Percentiles rank a stretch among this genome's conserved stretches.
Evolutionary conservation across 2,329 filamentous ascomycete genomes (phyloP).

Genomic region (Penicillium sp.): DNA sequence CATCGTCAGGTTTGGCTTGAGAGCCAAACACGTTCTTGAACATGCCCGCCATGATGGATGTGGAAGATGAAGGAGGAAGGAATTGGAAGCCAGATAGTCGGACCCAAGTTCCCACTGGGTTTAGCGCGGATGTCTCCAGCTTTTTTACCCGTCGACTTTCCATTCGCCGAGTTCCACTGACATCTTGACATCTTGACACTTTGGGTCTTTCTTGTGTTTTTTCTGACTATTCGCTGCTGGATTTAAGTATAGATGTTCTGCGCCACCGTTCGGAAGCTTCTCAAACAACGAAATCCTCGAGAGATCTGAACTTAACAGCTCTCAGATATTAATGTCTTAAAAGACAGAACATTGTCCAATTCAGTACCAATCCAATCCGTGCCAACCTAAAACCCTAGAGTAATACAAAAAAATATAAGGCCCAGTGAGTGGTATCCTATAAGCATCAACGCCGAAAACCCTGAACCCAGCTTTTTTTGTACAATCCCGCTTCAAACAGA

Average conservation of each 20-base stretch:
- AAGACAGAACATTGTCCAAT: background rate
- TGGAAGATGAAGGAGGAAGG: conserved; percentile 28
- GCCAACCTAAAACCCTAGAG: conserved; percentile 17
- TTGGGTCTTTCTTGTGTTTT: background rate
- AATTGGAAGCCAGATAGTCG: conserved; percentile 19
- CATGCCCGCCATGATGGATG: conserved; percentile 38
- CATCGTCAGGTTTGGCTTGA: conserved; percentile 38
- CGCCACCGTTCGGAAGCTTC: too few species aligned
- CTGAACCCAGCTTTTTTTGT: conserved; percentile 24
- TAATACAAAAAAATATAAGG: background rate
- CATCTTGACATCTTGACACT: background rate
- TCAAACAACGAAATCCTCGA: background rate
- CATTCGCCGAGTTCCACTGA: background rate
- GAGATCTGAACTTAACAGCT: background rate
- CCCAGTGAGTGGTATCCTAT: conserved; percentile 33
- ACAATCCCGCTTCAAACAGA: conserved; percentile 30
- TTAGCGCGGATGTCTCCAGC: conserved; percentile 47
- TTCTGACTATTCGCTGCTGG: background rate
- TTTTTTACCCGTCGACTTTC: conserved; percentile 20
- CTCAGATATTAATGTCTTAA: background rate
- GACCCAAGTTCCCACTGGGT: conserved; percentile 38
- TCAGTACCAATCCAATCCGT: background rate
- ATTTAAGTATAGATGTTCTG: background rate
- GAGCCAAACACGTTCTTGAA: conserved; percentile 44
- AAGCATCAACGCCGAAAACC: conserved; percentile 29